phyloP scores from a whole-genome alignment of 371 early-diverging fungal species.

The Basidiobolus meristosporus region DNA sequence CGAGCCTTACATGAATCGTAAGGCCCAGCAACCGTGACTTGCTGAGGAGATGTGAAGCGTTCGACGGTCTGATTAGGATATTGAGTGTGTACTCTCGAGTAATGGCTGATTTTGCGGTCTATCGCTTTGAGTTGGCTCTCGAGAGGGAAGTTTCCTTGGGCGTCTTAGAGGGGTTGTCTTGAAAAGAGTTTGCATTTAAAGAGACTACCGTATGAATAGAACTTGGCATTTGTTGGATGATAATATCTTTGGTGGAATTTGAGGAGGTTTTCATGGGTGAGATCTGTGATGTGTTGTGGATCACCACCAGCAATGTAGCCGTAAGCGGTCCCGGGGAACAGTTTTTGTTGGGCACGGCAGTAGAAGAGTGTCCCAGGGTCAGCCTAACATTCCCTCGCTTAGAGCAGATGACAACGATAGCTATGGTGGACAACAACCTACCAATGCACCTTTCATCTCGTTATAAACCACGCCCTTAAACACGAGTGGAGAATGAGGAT shows the following conservation, averaged over 20 bases:
- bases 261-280: conserved; percentile 63
- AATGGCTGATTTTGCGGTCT: conserved; percentile 20
- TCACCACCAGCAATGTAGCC: conserved; percentile 78
- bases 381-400: too few species aligned
- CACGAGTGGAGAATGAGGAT: conserved; percentile 24
- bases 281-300: conserved; percentile 66
- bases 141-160: conserved; percentile 53
- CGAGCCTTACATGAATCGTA: conserved; percentile 43
- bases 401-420: conserved; percentile 14
- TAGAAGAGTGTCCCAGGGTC: conserved; percentile 56
- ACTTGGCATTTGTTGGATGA: conserved; percentile 77
- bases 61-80: conserved; percentile 18
- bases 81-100: conserved; percentile 7
- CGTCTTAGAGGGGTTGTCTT: too few species aligned
- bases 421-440: conserved; percentile 7
- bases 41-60: conserved; percentile 24
- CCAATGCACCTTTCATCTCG: conserved; percentile 91
- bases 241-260: conserved; percentile 71
- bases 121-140: conserved; percentile 51
- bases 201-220: conserved; percentile 66
- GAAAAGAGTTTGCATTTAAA: not conserved
- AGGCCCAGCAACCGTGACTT: conserved; percentile 32
- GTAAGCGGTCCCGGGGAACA: conserved; percentile 76
- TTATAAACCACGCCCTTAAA: conserved; percentile 93
- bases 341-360: conserved; percentile 50